Percentiles rank a stretch among this genome's conserved stretches.
Conservation (phyloP, 1,284 basidiomycete genomes). For the Coniferiporia weirii region DNA sequence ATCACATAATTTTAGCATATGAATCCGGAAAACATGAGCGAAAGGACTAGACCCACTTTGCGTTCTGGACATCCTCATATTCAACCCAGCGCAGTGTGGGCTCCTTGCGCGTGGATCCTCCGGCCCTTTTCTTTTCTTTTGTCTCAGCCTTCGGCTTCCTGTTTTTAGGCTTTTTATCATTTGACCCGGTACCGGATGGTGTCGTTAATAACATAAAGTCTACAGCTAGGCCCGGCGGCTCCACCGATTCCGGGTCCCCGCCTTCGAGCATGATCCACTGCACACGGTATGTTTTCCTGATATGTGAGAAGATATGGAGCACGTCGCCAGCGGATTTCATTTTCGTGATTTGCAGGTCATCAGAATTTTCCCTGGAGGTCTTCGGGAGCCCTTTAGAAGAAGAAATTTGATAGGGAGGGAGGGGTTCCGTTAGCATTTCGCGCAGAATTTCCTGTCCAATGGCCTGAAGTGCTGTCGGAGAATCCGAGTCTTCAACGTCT, state of each 20-base stretch:
- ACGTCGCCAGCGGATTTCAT: constrained; percentile 59
- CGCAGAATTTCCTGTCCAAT: constrained; percentile 10
- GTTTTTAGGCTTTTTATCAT: constrained; percentile 5
- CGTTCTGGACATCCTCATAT: constrained; percentile 22
- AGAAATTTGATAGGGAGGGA: constrained; percentile 12
- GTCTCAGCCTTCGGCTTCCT: neutral
- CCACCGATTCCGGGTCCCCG: constrained; percentile 29
- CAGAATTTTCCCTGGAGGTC: neutral
- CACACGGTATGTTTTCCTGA: constrained; percentile 84
- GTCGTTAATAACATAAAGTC: constrained; percentile 26
- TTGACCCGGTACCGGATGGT: neutral
- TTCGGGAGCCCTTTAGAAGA: constrained; percentile 20
- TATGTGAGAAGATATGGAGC: constrained; percentile 85
- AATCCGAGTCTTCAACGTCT: constrained; percentile 25
- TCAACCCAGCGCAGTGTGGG: constrained; percentile 25
- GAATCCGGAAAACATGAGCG: constrained; percentile 12
- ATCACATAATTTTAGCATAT: constrained; percentile 14
- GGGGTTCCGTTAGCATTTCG: constrained; percentile 22
- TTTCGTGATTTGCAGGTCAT: constrained; percentile 32
- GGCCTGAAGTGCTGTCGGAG: neutral
- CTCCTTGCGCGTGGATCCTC: neutral
- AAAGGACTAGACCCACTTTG: constrained; percentile 24
- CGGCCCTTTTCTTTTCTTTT: constrained; percentile 16
- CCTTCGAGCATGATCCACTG: constrained; percentile 66
- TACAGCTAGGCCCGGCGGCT: constrained; percentile 27